Evolutionary conservation across 2,329 filamentous ascomycete genomes (phyloP), one percentile per base, ranked within the genome.

Genomic region (Apiospora malaysiana): DNA sequence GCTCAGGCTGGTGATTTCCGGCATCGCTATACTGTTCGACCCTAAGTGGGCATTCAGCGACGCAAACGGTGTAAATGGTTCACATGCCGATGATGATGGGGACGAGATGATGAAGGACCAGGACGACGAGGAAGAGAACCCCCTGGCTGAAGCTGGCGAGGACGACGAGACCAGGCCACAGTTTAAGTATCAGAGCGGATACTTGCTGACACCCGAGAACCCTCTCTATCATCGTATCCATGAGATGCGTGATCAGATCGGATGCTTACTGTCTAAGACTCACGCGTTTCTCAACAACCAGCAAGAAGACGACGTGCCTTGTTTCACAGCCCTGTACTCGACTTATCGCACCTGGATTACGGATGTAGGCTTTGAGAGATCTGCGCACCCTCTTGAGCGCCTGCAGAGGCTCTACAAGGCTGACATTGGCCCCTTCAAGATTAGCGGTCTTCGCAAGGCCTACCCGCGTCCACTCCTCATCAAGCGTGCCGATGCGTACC

Each of bases 311-410:
- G 96, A 99, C 79, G 96, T 99, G 0, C 91, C 93, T 21, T 98
- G 94, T 82, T 99, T 99, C 82, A 97, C 94, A 32, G 91, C 95
- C 0, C 83, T 99, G 2, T 99, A 97, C 81, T 93, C 93, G 27
- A 94, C 95, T 1, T 99, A 98, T 80, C 89, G 94, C 59, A 96
- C 94, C 10, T 99, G 95, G 94, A 98, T 99, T 77, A 94, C 97
- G 1, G 96, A 99, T 77, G 95, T 99, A 51, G 96, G 97, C 23
- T 97, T 98, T 72, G 96, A 99, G 82, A 89, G 95, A 72, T 98
- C 95, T 23, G 95, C 96, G 0, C 96, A 98, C 79, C 93, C 97
- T 1, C 85, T 98, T 12, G 96, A 99, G 79, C 89, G 96, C 25
- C 91, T 98, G 18, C 90, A 93, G 5, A 90, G 94, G 69, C 88